These are phyloP conservation scores for Athelia sp. DNA, from an alignment of 1,284 basidiomycete genomes.

Conservation along the genomic window DNA sequence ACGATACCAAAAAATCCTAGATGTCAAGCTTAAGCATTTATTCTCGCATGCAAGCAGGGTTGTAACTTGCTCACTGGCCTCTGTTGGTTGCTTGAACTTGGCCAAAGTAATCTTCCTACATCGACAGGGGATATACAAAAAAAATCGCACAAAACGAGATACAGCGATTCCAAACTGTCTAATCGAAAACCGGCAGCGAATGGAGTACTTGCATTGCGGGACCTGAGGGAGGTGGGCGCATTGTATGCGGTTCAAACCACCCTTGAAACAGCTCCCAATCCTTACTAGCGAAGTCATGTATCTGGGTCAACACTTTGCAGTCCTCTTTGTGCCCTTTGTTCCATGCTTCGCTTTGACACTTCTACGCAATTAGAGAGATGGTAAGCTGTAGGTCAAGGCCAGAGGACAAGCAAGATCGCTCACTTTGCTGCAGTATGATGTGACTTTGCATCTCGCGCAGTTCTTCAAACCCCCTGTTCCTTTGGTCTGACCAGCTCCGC, in stretches of 20 bases:
- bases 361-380: background rate
- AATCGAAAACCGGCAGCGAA: no score
- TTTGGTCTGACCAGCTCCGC: background rate
- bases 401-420: background rate
- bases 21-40: no score
- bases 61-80: no score
- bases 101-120: no score
- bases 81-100: no score
- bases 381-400: background rate
- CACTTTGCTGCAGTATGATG: background rate
- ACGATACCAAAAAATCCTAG: no score
- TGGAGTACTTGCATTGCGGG: no score
- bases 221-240: no score
- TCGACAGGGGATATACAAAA: no score
- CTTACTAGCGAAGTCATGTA: background rate
- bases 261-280: slow-evolving; percentile 1
- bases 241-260: background rate
- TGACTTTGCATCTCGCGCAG: background rate
- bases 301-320: background rate
- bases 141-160: no score
- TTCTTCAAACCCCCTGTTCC: background rate
- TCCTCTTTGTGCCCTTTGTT: background rate
- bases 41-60: no score
- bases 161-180: no score
- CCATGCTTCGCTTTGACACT: background rate